Evolutionary conservation across 2,329 filamentous ascomycete species (phyloP).

Genomic region (Dactylellina haptotyla): DNA sequence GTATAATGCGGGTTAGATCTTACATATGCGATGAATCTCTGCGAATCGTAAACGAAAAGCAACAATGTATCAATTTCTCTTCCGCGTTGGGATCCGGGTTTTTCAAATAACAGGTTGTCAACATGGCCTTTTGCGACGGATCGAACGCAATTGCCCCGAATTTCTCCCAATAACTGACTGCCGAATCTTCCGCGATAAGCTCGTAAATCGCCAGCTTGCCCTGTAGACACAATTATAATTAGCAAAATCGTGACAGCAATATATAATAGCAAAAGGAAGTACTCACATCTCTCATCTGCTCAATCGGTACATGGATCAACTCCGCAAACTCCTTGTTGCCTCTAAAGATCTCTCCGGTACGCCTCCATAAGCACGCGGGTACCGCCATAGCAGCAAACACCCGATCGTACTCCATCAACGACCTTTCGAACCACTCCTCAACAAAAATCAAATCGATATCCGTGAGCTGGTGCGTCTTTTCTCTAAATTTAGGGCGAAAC

Average conservation of each 20-base stretch:
- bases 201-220: constrained; percentile 95
- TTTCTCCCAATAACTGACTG: constrained; percentile 98
- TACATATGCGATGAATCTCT: constrained; percentile 96
- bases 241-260: constrained; percentile 42
- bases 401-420: constrained; percentile 95
- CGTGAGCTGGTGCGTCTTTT: constrained; percentile 89
- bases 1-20: constrained; percentile 62
- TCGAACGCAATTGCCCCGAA: constrained; percentile 98
- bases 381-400: constrained; percentile 99
- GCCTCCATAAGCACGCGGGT: constrained; percentile 94
- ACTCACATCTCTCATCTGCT: constrained; percentile 87
- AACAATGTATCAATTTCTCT: constrained; percentile 83
- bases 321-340: constrained; percentile 99
- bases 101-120: constrained; percentile 92
- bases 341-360: constrained; percentile 95
- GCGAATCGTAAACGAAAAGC: constrained; percentile 96
- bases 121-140: constrained; percentile 87
- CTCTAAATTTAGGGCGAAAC: constrained; percentile 93
- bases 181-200: constrained; percentile 91
- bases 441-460: constrained; percentile 94
- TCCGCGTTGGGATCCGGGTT: constrained; percentile 76
- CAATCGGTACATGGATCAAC: constrained; percentile 90
- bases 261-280: background rate
- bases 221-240: constrained; percentile 64
- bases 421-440: constrained; percentile 99